Evolutionary conservation across 192 early-diverging fungal genomes (phyloP), one percentile per base, ranked within the genome.

Genomic region (Entophlyctis helioformis): DNA sequence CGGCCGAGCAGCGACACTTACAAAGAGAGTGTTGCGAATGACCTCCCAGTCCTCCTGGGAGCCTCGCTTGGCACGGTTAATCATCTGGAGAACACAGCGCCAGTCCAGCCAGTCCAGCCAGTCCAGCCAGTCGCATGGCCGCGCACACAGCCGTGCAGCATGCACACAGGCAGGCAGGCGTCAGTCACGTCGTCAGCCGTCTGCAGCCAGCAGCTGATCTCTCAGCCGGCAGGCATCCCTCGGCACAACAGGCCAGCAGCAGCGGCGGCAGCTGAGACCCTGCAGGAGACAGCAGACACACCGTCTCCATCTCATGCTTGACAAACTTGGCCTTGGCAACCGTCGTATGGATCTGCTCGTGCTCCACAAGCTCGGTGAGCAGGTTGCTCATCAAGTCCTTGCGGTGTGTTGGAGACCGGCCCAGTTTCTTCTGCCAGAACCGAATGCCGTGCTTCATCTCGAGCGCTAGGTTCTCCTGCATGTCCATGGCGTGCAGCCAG

Each of bases 271-370:
- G 3, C 18, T 12, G 13, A 19, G 21, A 35, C 5, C 8, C 39
- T n/a, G 9, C 15, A 49, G 11, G 11, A 5, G 21, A 10, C 5
- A 39, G 7, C 18, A 21, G n/a, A 31, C 29, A 13, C 46, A 84
- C 79, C 75, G 76, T 72, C 58, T 98, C 91, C 13, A 80, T 89
- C 26, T 84, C 57, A 24, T 80, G 74, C 59, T 87, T 72, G n/a
- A 93, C 58, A 48, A 85, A 83, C 60, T 86, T 90, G 22, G 95
- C 95, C 57, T 91, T 89, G 2, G 95, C 77, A 10, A 91, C 56
- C 0, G 95, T 98, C 8, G 95, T 98, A 53, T 85, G 79, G 34
- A 98, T 86, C 43, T 87, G 78, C 51, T 89, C 91, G 61, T 91
- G 66, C 53, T 82, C 66, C 50, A 98, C 80, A 20, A 96, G 72